Conservation (phyloP, 1,284 basidiomycete genomes). For the Neolentinus lepideus region DNA sequence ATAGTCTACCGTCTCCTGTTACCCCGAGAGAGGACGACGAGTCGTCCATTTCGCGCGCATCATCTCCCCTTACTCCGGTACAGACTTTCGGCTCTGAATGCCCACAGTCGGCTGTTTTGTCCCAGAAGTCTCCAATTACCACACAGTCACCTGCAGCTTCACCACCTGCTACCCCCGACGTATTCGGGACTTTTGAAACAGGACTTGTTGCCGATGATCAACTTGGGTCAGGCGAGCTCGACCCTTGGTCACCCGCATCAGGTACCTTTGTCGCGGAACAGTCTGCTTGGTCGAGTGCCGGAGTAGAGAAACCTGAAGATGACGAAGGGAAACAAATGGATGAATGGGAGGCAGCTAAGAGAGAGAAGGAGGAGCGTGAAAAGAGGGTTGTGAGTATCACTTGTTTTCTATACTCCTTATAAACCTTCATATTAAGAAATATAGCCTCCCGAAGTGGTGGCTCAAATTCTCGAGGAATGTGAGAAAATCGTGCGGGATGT, state of each 20-base stretch:
- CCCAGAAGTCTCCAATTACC: neutral
- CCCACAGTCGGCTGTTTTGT: neutral
- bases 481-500: conserved; percentile 41
- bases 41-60: neutral
- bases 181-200: conserved; percentile 56
- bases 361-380: conserved; percentile 50
- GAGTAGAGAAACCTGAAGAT: conserved; percentile 8
- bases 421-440: conserved; percentile 7
- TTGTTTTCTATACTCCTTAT: conserved; percentile 7
- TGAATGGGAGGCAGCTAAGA: conserved; percentile 62
- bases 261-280: conserved; percentile 23
- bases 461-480: conserved; percentile 44
- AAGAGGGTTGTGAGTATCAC: conserved; percentile 48
- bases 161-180: conserved; percentile 22
- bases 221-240: conserved; percentile 6
- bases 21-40: neutral
- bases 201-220: conserved; percentile 23
- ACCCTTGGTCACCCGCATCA: conserved; percentile 13
- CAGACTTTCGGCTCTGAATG: neutral
- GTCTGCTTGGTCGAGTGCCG: conserved; percentile 28
- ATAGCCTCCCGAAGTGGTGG: conserved; percentile 63
- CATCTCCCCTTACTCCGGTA: neutral
- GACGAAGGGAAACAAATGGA: conserved; percentile 29
- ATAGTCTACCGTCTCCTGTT: neutral
- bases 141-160: conserved; percentile 4